Evolutionary conservation across 2,329 filamentous ascomycete genomes (phyloP).

Genomic region (Colletotrichum sojae): DNA sequence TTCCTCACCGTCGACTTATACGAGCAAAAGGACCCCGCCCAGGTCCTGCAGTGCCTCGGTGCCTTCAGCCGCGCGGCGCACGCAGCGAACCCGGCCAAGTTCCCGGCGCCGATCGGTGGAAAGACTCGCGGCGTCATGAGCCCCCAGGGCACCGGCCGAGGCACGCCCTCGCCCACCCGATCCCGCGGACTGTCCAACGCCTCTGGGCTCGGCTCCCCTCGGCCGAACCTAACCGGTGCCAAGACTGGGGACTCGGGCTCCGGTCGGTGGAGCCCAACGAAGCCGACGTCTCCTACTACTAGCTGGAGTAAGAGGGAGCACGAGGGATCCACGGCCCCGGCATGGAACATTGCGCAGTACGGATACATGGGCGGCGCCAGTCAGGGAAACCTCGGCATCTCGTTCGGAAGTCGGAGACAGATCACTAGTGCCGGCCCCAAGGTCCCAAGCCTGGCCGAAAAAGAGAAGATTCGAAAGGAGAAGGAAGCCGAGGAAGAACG

Average conservation of each 20-base stretch:
- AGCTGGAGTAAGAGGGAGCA: slow-evolving; percentile 93
- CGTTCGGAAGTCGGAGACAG: slow-evolving; percentile 91
- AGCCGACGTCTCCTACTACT: slow-evolving; percentile 75
- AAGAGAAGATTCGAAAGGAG: slow-evolving; percentile 77
- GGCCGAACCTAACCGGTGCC: slow-evolving; percentile 59
- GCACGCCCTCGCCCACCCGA: slow-evolving; percentile 61
- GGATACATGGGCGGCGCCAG: slow-evolving; percentile 98
- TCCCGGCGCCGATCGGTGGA: slow-evolving; percentile 83
- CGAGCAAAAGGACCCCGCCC: slow-evolving; percentile 94
- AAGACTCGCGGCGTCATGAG: slow-evolving; percentile 73
- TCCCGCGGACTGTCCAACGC: slow-evolving; percentile 67
- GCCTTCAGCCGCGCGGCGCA: slow-evolving; percentile 93
- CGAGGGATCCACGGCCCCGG: slow-evolving; percentile 84
- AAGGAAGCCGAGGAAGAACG: slow-evolving; percentile 72
- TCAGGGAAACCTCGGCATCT: slow-evolving; percentile 93
- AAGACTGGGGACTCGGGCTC: slow-evolving; percentile 68
- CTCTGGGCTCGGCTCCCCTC: slow-evolving; percentile 60
- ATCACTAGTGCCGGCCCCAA: slow-evolving; percentile 87
- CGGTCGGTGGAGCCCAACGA: slow-evolving; percentile 74
- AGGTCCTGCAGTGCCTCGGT: slow-evolving; percentile 92
- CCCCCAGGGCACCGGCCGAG: slow-evolving; percentile 74
- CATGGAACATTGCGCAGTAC: slow-evolving; percentile 99
- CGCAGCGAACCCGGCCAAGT: slow-evolving; percentile 78
- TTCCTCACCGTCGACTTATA: slow-evolving; percentile 98
- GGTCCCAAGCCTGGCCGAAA: slow-evolving; percentile 87